Evolutionary conservation across 2,329 filamentous ascomycete genomes (phyloP), one percentile per base, ranked within the genome.

Genomic region (Aureobasidium uvarum): DNA sequence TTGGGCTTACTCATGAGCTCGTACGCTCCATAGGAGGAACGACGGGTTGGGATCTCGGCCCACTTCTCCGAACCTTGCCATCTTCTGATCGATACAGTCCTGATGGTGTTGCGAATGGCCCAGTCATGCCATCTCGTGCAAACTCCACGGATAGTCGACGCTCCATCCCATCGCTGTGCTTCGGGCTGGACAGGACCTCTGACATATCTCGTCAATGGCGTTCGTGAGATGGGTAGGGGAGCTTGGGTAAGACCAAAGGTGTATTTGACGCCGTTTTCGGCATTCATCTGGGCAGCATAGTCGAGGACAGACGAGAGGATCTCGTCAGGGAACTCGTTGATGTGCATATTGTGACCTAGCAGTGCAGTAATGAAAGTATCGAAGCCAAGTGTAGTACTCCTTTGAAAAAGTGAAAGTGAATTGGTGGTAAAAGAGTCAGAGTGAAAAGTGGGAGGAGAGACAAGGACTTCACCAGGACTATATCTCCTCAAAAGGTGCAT

Each of bases 1-100:
- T 76, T 78, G 20, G 78, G 78, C 56, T 74, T 75, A 63, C 79
- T 76, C 69, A 81, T 81, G 52, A 82, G 72, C 70, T 83, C 81
- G 71, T 82, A 83, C 33, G 81, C 72, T 33, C 72, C 72, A 71
- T 82, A 82, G 50, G 70, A 71, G 25, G 66, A 68, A 3, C 80
- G 77, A 59, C 76, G 74, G 66, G 75, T 74, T 52, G 80, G 77
- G 46, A 83, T 73, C 68, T 83, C 80, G 28, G 79, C 78, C 81
- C 81, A 84, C 74, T 81, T 74, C 76, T 85, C 78, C 51, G 74
- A 75, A 41, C 83, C 82, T 71, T 80, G 81, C 82, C 83, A 84
- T 46, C 78, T 76, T 48, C 80, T 79, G 67, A 84, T 79, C 69
- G 82, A 83, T 60, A 84, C 73, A 58, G 81, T 78, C 70, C 78